Percentiles rank a stretch among this genome's conserved stretches.
Conservation (phyloP, 1,139 yeast species). For the Taphrina wiesneri region DNA sequence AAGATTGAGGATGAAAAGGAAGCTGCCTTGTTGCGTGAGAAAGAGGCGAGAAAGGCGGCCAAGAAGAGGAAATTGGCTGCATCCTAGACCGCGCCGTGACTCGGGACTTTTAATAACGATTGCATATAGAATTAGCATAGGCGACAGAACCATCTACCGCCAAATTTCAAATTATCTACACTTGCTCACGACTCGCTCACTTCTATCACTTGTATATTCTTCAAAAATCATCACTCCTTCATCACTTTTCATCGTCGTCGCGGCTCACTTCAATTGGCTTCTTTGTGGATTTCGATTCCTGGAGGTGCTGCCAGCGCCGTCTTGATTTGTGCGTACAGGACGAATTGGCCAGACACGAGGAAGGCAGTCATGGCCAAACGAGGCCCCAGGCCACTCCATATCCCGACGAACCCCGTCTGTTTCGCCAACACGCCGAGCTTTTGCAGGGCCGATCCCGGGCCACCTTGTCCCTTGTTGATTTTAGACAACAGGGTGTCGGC, state of each 20-base stretch:
- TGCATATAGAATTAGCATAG: no score
- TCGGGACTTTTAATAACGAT: no score
- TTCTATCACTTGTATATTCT: no score
- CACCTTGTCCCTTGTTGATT: constrained; percentile 77
- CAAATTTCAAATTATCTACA: no score
- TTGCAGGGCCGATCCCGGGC: constrained; percentile 57
- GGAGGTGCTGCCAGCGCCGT: constrained; percentile 89
- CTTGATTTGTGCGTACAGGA: constrained; percentile 90
- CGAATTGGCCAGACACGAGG: constrained; percentile 94
- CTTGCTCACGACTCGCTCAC: no score
- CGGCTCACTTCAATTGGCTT: not conserved
- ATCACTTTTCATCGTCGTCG: no score
- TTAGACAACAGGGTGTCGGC: constrained; percentile 87
- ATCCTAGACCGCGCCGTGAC: constrained; percentile 41
- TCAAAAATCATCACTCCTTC: no score
- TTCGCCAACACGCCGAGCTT: constrained; percentile 59
- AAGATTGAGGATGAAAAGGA: constrained; percentile 67
- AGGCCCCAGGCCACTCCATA: constrained; percentile 92
- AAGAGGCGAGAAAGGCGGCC: constrained; percentile 48
- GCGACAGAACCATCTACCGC: no score
- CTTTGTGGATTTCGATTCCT: constrained; percentile 31
- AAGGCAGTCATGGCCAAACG: constrained; percentile 97
- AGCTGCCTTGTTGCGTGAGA: constrained; percentile 57
- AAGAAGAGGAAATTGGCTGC: constrained; percentile 51
- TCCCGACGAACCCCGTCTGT: constrained; percentile 80